phyloP scores from a whole-genome alignment of 75 land plant genomes.

The Picea sitchensis region DNA sequence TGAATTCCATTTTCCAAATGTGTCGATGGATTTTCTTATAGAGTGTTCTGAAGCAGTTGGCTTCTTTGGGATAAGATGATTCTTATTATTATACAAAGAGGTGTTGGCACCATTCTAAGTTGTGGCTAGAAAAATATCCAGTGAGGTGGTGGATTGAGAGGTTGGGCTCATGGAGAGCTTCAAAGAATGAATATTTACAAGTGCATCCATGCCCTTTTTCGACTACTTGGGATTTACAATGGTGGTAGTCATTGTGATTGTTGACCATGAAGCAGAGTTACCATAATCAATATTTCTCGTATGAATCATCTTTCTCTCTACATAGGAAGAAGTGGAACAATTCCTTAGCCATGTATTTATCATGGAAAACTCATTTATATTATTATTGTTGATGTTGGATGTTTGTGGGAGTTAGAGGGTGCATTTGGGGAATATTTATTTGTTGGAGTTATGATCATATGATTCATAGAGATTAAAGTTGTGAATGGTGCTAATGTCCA shows the following conservation, averaged over 20 bases:
- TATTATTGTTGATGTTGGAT: not conserved
- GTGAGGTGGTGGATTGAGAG: not conserved
- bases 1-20: constrained; percentile 75
- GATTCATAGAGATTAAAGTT: no score
- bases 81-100: constrained; percentile 12
- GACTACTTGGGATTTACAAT: not conserved
- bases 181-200: constrained; percentile 13
- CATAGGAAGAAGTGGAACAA: not conserved
- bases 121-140: not conserved
- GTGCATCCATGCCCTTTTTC: not conserved
- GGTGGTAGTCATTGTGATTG: not conserved
- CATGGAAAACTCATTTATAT: constrained; percentile 13
- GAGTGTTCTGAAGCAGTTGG: constrained; percentile 26
- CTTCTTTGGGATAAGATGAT: constrained; percentile 6
- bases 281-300: not conserved
- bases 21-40: constrained; percentile 67
- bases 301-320: not conserved
- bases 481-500: no score
- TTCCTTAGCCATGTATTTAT: constrained; percentile 33
- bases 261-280: not conserved
- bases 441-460: no score
- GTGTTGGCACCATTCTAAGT: not conserved
- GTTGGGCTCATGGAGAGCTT: constrained; percentile 17
- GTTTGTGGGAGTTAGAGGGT: not conserved
- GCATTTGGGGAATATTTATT: not conserved